These are phyloP conservation scores for Aureococcus anophagefferens DNA, from an alignment of 108 stramenopile species.

Conservation along the genomic window DNA sequence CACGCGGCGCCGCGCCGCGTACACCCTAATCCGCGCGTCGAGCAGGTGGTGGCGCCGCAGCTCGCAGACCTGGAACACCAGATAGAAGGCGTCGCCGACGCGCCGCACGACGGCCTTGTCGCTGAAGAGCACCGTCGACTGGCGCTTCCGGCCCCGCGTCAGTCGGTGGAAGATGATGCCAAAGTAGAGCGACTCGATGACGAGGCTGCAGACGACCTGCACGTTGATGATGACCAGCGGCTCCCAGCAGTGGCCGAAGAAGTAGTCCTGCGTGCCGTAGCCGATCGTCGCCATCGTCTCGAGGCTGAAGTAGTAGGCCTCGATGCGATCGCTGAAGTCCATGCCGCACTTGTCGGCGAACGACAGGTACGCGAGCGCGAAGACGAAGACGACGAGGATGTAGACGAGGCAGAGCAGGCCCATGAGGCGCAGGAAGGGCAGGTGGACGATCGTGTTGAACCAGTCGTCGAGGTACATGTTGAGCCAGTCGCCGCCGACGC, in stretches of 20 bases:
- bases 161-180: constrained; percentile 82
- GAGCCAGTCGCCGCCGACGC: constrained; percentile 9
- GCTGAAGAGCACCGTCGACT: constrained; percentile 76
- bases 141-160: constrained; percentile 69
- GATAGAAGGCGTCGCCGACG: constrained; percentile 63
- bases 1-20: no score
- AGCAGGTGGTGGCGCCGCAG: constrained; percentile 78
- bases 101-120: constrained; percentile 69
- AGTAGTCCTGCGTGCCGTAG: constrained; percentile 84
- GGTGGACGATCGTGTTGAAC: constrained; percentile 9
- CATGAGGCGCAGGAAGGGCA: background rate
- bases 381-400: constrained; percentile 42
- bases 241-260: constrained; percentile 77
- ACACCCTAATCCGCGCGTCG: constrained; percentile 76
- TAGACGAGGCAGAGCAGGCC: background rate
- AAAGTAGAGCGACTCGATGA: constrained; percentile 79
- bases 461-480: constrained; percentile 15
- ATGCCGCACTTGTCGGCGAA: constrained; percentile 59
- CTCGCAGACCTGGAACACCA: constrained; percentile 89
- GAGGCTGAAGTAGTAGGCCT: constrained; percentile 68
- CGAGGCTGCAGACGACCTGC: constrained; percentile 71
- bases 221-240: constrained; percentile 66
- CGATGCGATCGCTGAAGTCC: constrained; percentile 65
- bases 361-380: constrained; percentile 56
- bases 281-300: constrained; percentile 90